These are phyloP conservation scores for Chrysoporthe puriensis DNA, from an alignment of 2,329 filamentous ascomycete genomes.

Conservation along the genomic window DNA sequence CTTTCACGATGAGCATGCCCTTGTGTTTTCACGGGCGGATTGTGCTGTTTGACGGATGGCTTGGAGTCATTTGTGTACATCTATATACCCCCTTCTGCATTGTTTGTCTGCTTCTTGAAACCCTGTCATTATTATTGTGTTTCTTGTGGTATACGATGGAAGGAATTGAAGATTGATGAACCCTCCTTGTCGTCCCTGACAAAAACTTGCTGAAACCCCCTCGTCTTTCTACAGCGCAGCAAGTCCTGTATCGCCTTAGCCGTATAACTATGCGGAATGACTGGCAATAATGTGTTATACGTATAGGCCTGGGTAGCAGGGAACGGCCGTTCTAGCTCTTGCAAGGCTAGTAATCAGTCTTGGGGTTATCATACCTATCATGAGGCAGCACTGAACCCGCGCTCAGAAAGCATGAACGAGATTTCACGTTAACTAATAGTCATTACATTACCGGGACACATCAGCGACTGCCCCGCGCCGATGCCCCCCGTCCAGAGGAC, in stretches of 20 bases:
- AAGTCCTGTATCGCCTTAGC: neutral
- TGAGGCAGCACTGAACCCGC: neutral
- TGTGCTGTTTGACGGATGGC: neutral
- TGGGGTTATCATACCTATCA: neutral
- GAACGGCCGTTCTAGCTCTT: neutral
- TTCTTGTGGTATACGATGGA: neutral
- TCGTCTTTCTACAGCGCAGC: neutral
- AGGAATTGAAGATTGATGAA: neutral
- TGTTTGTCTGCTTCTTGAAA: constrained; percentile 20
- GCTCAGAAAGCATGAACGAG: neutral
- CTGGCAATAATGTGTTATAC: neutral
- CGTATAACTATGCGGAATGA: neutral
- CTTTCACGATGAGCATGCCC: neutral
- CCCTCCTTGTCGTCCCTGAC: neutral
- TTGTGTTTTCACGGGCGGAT: neutral
- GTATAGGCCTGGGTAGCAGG: neutral
- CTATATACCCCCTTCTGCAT: constrained; percentile 32
- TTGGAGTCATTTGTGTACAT: constrained; percentile 27
- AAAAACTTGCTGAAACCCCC: neutral
- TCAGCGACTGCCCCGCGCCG: no score
- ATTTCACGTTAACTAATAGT: no score
- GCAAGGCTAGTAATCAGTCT: neutral
- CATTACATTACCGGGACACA: no score
- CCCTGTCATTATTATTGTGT: neutral
- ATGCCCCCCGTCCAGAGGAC: no score